A percentile compares a stretch with the other conserved stretches of the same genome.
phyloP scores from a whole-genome alignment of 2,329 filamentous ascomycete genomes.

The Endothia cerciana region DNA sequence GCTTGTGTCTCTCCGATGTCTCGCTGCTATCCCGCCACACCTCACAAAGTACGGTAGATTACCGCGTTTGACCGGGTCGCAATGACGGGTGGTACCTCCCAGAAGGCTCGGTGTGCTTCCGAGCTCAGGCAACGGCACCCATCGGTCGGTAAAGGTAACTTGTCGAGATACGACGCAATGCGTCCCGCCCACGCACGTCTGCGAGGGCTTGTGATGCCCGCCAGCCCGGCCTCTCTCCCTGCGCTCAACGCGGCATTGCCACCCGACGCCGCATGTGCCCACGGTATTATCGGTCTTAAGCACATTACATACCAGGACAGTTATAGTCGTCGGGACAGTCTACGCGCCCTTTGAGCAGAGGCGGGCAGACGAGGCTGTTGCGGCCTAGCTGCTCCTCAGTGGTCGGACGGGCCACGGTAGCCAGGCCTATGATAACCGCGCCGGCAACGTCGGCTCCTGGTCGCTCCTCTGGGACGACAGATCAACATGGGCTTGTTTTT shows the following conservation, averaged over 20 bases:
- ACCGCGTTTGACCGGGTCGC: no score
- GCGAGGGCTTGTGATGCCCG: not conserved
- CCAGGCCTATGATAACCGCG: not conserved
- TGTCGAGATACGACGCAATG: constrained; percentile 4
- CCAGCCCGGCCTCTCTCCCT: not conserved
- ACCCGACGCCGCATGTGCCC: not conserved
- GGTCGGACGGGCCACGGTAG: not conserved
- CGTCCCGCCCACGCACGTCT: not conserved
- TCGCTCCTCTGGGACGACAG: not conserved
- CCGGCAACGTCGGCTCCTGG: constrained; percentile 1
- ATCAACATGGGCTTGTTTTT: no score
- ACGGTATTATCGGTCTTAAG: not conserved
- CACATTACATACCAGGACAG: not conserved
- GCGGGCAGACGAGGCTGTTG: not conserved
- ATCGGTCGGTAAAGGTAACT: not conserved
- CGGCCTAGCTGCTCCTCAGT: not conserved
- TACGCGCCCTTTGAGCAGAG: not conserved
- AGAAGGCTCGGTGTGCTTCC: not conserved
- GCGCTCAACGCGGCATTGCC: not conserved
- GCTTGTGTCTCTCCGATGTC: constrained; percentile 2
- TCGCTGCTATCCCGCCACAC: not conserved
- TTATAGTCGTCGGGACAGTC: not conserved
- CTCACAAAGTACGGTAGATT: not conserved
- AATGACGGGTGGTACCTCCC: no score
- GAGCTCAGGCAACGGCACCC: not conserved